Evolutionary conservation across 2,329 filamentous ascomycete species (phyloP).

Genomic region (Trematosphaeria pertusa): DNA sequence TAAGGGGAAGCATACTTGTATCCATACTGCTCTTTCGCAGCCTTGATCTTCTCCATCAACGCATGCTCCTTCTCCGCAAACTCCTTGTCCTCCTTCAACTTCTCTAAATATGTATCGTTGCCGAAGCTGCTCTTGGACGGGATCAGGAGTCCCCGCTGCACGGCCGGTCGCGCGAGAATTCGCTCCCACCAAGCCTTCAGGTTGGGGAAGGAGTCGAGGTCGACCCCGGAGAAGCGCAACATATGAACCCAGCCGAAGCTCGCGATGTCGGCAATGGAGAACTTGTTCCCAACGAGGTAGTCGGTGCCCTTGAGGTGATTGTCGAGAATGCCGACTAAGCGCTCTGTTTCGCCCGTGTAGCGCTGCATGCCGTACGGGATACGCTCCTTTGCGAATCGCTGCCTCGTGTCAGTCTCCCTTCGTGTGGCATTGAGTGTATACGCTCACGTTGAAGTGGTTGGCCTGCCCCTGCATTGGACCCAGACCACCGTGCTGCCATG

Average conservation of each 20-base stretch:
- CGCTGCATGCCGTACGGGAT: constrained; percentile 55
- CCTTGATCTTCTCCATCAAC: constrained; percentile 44
- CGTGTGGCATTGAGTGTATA: neutral
- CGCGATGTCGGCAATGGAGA: constrained; percentile 56
- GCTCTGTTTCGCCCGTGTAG: constrained; percentile 57
- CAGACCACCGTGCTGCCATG: constrained; percentile 61
- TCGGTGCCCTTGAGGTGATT: constrained; percentile 49
- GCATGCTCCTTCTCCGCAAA: constrained; percentile 55
- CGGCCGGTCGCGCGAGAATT: constrained; percentile 50
- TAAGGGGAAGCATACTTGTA: constrained; percentile 54
- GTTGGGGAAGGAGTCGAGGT: constrained; percentile 52
- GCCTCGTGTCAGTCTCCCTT: constrained; percentile 15
- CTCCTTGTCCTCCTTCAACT: constrained; percentile 56
- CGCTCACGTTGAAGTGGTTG: constrained; percentile 46
- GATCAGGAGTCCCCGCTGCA: constrained; percentile 48
- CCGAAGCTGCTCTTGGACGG: constrained; percentile 47
- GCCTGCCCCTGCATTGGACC: constrained; percentile 54
- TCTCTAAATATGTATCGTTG: constrained; percentile 53
- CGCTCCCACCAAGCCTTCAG: constrained; percentile 55
- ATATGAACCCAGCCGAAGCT: constrained; percentile 55
- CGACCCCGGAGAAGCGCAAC: constrained; percentile 49
- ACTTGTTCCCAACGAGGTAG: constrained; percentile 56
- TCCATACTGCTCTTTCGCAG: constrained; percentile 54
- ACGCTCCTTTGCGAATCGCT: constrained; percentile 51
- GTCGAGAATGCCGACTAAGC: constrained; percentile 55